Evolutionary conservation across 2,329 filamentous ascomycete species (phyloP), one percentile per base, ranked within the genome.

Genomic region (Botryotinia convoluta): DNA sequence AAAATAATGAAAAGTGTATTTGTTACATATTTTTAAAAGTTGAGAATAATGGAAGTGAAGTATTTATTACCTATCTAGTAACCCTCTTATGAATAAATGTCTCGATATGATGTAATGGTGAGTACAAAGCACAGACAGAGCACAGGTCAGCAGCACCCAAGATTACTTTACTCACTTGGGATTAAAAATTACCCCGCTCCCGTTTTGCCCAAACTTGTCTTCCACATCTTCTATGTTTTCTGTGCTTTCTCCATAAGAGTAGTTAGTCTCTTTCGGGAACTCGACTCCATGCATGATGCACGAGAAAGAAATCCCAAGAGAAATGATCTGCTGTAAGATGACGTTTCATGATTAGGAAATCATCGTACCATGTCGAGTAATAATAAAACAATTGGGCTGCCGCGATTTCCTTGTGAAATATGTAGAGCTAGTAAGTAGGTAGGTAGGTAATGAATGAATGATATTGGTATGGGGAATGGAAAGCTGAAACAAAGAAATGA

Each of bases 361-460:
- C 10, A 60, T 60, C 59, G 32, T 60, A 26, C 35, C 32, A 26
- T 60, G 57, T 0, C 9, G 59, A 61, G 59, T 4, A 51, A 6
- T 5, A 51, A 45, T 20, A 20, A 45, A n/a, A 35, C 16, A 14
- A 10, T 42, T 42, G 14, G 26, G 35, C 48, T 65, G 63, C 63
- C 63, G 63, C 63, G 44, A 54, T 71, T 44, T 51, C 60, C 60
- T 71, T 7, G 18, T 63, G 37, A 63, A 65, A 65, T 32, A 35
- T 3, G 10, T n/a, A 14, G 48, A 51, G 48, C 26, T 51, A 51
- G 44, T 42, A 42, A 3, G 12, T 42, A 42, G 39, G 12, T 45
- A 3, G 7, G 44, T 45, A 22, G 20, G 18, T 20, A 22, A 45
- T 22, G n/a, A 42, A 18, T 42, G 61, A 29, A 14, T 44, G 42